Conservation (phyloP, 1,139 yeast genomes). For the Taphrina flavorubra region DNA sequence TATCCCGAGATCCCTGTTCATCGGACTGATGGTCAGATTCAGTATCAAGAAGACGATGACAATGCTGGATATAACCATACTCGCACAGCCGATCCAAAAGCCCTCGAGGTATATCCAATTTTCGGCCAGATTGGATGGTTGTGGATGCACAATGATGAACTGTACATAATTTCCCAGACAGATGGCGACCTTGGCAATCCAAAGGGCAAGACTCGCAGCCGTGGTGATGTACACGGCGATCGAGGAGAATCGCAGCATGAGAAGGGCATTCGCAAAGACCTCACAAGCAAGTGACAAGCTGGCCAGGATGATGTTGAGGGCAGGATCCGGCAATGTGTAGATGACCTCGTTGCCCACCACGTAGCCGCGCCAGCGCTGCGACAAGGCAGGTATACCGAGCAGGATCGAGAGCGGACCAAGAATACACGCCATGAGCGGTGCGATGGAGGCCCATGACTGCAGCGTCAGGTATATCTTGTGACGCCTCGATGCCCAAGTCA, state of each 20-base stretch:
- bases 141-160: constrained; percentile 24
- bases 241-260: constrained; percentile 25
- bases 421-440: constrained; percentile 25
- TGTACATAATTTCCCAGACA: constrained; percentile 26
- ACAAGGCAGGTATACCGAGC: constrained; percentile 26
- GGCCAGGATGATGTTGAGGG: constrained; percentile 22
- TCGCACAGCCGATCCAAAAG: constrained; percentile 30
- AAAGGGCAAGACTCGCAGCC: constrained; percentile 8
- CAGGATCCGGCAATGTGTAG: constrained; percentile 24
- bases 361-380: constrained; percentile 33
- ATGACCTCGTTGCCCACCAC: constrained; percentile 15
- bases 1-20: constrained; percentile 1
- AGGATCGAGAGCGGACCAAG: constrained; percentile 25
- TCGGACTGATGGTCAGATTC: constrained; percentile 15
- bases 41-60: constrained; percentile 17
- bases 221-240: constrained; percentile 15
- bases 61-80: constrained; percentile 23
- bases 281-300: constrained; percentile 24
- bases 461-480: constrained; percentile 25
- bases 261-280: constrained; percentile 14
- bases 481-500: constrained; percentile 11
- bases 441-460: constrained; percentile 28
- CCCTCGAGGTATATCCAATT: constrained; percentile 26
- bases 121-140: constrained; percentile 1
- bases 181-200: constrained; percentile 23